Percentiles rank a stretch among this genome's conserved stretches.
Evolutionary conservation across 2,329 filamentous ascomycete species (phyloP).

Genomic region (Macroventuria anomochaeta): DNA sequence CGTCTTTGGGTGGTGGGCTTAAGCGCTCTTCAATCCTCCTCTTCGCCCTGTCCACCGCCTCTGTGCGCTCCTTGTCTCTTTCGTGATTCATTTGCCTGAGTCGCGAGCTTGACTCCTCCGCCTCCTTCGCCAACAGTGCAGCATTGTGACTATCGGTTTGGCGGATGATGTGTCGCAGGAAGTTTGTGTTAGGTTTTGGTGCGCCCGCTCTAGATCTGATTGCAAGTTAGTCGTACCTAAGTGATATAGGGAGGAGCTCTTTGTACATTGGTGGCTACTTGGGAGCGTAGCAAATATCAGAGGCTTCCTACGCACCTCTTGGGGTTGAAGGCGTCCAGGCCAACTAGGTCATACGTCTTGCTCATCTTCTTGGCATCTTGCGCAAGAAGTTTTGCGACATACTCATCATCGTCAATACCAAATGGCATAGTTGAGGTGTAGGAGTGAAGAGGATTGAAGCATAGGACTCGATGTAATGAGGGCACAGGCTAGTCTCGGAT

Average conservation of each 20-base stretch:
- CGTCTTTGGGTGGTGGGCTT: slow-evolving; percentile 25
- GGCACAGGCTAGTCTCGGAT: slow-evolving; percentile 17
- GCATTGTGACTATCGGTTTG: slow-evolving; percentile 90
- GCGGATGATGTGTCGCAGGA: slow-evolving; percentile 85
- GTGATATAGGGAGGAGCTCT: not conserved
- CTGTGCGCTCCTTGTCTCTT: slow-evolving; percentile 20
- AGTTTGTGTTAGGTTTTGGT: slow-evolving; percentile 90
- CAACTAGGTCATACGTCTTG: slow-evolving; percentile 75
- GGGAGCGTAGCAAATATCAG: not conserved
- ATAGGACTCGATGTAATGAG: slow-evolving; percentile 8
- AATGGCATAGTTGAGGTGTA: slow-evolving; percentile 27
- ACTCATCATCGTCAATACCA: slow-evolving; percentile 68
- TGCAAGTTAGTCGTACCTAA: not conserved
- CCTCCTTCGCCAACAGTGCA: slow-evolving; percentile 82
- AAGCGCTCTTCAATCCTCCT: slow-evolving; percentile 31
- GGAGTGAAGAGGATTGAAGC: not conserved
- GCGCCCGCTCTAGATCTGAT: slow-evolving; percentile 67
- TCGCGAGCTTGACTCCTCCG: slow-evolving; percentile 75
- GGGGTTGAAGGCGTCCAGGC: slow-evolving; percentile 70
- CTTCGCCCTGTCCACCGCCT: slow-evolving; percentile 20
- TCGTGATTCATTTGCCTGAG: slow-evolving; percentile 57
- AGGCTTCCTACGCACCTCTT: slow-evolving; percentile 54
- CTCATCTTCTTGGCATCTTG: slow-evolving; percentile 79
- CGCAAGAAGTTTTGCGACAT: slow-evolving; percentile 78
- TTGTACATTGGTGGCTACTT: slow-evolving; percentile 4